A percentile compares a stretch with the other conserved stretches of the same genome.
Conservation (phyloP, 1,139 yeast species). For the Hemisphaericaspora xylofermentans region DNA sequence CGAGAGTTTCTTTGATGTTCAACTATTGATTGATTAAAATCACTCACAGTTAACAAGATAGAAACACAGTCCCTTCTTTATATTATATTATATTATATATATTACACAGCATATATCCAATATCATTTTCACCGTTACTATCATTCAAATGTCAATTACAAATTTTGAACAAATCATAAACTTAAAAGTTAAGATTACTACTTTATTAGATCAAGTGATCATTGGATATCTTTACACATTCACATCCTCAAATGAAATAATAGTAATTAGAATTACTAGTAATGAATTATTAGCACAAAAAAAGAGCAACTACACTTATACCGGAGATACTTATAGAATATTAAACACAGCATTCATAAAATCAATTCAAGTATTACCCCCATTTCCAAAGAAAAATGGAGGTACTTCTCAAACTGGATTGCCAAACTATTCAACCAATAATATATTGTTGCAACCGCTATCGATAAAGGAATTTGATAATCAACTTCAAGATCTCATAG, state of each 20-base stretch:
- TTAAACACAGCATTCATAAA: conserved; percentile 62
- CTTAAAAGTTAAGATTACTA: conserved; percentile 58
- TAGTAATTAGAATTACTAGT: conserved; percentile 20
- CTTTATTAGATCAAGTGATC: conserved; percentile 55
- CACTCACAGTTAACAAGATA: no score
- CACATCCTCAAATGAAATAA: conserved; percentile 30
- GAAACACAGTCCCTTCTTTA: not conserved
- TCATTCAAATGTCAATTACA: conserved; percentile 14
- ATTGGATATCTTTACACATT: conserved; percentile 65
- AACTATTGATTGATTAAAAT: no score
- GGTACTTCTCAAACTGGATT: conserved; percentile 1
- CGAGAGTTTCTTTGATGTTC: no score
- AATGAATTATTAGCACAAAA: conserved; percentile 15
- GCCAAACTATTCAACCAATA: conserved; percentile 3
- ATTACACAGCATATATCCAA: not conserved
- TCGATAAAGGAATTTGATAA: conserved; percentile 21
- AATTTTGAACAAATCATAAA: conserved; percentile 17
- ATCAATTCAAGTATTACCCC: conserved; percentile 43
- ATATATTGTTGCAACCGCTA: conserved; percentile 7
- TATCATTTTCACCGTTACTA: not conserved
- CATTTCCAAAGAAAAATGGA: conserved; percentile 21
- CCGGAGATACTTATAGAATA: conserved; percentile 43
- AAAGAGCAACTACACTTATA: conserved; percentile 7
- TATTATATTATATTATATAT: no score
- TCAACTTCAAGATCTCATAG: conserved; percentile 16